These are phyloP conservation scores for Lecanicillium sp. DNA, from an alignment of 2,329 filamentous ascomycete species.

Conservation along the genomic window DNA sequence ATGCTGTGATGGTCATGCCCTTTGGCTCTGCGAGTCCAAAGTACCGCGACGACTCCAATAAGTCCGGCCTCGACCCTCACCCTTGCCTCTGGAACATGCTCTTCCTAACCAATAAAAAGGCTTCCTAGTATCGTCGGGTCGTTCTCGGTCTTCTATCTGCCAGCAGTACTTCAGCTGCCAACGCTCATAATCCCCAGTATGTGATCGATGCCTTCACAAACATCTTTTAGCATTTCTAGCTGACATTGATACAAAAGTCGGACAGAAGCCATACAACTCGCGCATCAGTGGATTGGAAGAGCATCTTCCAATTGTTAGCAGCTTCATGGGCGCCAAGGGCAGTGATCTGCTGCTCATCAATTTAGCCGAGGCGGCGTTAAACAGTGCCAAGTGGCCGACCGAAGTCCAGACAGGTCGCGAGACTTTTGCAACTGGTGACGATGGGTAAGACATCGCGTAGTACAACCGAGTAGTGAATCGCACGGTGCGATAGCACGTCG, in stretches of 20 bases:
- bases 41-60: slow-evolving; percentile 2
- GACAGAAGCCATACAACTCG: slow-evolving; percentile 8
- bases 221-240: not conserved
- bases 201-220: not conserved
- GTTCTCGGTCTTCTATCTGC: slow-evolving; percentile 4
- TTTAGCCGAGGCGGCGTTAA: slow-evolving; percentile 7
- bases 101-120: slow-evolving; percentile 4
- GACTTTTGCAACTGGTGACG: slow-evolving; percentile 3
- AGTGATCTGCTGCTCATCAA: slow-evolving; percentile 10
- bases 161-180: slow-evolving; percentile 3
- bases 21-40: slow-evolving; percentile 4
- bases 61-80: slow-evolving; percentile 2
- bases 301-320: slow-evolving; percentile 7
- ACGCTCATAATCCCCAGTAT: slow-evolving; percentile 3
- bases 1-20: slow-evolving; percentile 4
- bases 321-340: slow-evolving; percentile 6
- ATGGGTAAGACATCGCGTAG: not conserved
- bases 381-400: slow-evolving; percentile 8
- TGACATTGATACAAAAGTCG: slow-evolving; percentile 6
- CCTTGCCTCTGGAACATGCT: slow-evolving; percentile 1
- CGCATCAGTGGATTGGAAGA: slow-evolving; percentile 6
- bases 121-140: slow-evolving; percentile 3
- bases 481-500: not conserved
- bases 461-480: not conserved
- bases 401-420: slow-evolving; percentile 6